phyloP scores from a whole-genome alignment of 169 alveolate species.

The Toxoplasma gondii region DNA sequence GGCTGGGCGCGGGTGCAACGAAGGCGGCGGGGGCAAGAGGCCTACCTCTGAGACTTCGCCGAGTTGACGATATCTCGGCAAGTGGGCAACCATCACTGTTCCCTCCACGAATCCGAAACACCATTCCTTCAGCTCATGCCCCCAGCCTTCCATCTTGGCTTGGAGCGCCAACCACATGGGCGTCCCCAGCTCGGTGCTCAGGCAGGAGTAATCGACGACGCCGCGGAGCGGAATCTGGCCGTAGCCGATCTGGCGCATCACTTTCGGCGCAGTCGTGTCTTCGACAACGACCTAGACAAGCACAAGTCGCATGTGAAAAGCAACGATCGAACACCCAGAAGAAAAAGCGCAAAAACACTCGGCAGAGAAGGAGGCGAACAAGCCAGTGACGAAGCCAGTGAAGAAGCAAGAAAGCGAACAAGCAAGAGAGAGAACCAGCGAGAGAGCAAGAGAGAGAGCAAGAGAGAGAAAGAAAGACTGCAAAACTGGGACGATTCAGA shows the following conservation, averaged over 20 bases:
- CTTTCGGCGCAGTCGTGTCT: constrained; percentile 50
- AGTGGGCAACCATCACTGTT: constrained; percentile 49
- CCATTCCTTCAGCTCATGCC: constrained; percentile 40
- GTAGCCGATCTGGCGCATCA: constrained; percentile 45
- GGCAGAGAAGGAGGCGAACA: neutral
- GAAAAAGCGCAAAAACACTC: neutral
- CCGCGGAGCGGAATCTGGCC: constrained; percentile 61
- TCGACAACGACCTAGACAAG: constrained; percentile 39
- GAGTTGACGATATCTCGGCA: constrained; percentile 65
- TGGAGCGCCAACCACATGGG: constrained; percentile 55
- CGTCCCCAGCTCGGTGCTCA: constrained; percentile 48
- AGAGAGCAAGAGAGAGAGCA: too few species aligned
- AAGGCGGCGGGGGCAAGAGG: too few species aligned
- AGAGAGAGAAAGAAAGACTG: neutral
- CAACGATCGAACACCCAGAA: too few species aligned
- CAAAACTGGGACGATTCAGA: too few species aligned
- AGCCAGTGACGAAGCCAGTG: neutral
- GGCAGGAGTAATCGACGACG: constrained; percentile 54
- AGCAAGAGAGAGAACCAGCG: neutral
- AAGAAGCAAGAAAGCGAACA: too few species aligned
- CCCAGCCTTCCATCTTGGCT: constrained; percentile 61
- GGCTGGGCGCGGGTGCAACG: too few species aligned
- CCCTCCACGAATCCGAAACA: constrained; percentile 59
- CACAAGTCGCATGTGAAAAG: neutral
- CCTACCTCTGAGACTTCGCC: constrained; percentile 59